Evolutionary conservation across 257 asterid species (phyloP).

Genomic region (Marsdenia floribunda): DNA sequence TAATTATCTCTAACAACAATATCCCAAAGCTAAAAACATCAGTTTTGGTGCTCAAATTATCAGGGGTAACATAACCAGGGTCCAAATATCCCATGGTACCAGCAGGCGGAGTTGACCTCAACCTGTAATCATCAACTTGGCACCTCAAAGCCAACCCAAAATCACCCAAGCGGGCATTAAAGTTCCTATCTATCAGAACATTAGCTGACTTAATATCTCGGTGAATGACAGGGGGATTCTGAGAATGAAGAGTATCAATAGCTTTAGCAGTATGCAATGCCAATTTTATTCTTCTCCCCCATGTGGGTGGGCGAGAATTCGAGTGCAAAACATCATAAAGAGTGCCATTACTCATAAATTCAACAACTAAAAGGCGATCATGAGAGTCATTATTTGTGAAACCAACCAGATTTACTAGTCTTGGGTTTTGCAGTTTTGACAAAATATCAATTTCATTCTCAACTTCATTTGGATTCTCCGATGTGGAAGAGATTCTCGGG

Average conservation of each 20-base stretch:
- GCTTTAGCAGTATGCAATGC: conserved; percentile 76
- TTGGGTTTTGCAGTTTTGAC: conserved; percentile 57
- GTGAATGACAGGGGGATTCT: conserved; percentile 65
- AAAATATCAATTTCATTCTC: conserved; percentile 73
- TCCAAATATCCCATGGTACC: conserved; percentile 95
- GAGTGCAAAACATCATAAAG: conserved; percentile 68
- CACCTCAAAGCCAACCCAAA: conserved; percentile 78
- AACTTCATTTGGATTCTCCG: conserved; percentile 52
- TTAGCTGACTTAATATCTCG: conserved; percentile 83
- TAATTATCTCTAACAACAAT: conserved; percentile 71
- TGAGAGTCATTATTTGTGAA: conserved; percentile 34
- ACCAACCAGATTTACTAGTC: conserved; percentile 76
- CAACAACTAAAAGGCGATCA: conserved; percentile 69
- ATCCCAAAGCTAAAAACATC: conserved; percentile 85
- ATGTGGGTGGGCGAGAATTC: conserved; percentile 47
- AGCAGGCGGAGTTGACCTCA: conserved; percentile 86
- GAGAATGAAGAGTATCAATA: conserved; percentile 56
- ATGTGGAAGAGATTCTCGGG: conserved; percentile 21
- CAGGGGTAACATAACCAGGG: conserved; percentile 79
- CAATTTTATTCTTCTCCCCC: conserved; percentile 72
- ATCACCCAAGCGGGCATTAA: conserved; percentile 77
- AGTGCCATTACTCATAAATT: conserved; percentile 84
- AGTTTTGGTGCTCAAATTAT: conserved; percentile 63
- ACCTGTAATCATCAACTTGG: conserved; percentile 45
- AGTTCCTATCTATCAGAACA: conserved; percentile 61